Conservation (phyloP, 306 rosid species). For the Alnus rubra region DNA sequence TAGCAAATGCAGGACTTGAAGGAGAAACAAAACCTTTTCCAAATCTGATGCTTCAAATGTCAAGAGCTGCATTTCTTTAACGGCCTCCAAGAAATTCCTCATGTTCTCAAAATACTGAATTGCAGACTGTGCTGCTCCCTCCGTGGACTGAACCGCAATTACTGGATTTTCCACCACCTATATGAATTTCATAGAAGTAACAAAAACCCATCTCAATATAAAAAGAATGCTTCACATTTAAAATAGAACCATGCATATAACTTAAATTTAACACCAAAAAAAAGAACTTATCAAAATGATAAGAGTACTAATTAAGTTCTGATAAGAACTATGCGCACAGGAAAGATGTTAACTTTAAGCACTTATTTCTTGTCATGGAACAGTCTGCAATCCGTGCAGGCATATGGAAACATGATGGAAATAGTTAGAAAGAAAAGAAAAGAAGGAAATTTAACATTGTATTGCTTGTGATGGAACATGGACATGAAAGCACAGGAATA, state of each 20-base stretch:
- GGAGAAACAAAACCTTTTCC: conserved; percentile 65
- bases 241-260: not conserved
- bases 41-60: conserved; percentile 95
- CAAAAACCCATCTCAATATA: not conserved
- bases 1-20: not conserved
- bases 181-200: not conserved
- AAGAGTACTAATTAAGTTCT: not conserved
- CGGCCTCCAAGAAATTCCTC: conserved; percentile 94
- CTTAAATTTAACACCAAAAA: not conserved
- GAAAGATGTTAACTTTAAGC: not conserved
- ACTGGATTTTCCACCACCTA: conserved; percentile 86
- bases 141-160: conserved; percentile 60
- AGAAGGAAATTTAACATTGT: not conserved
- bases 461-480: not conserved
- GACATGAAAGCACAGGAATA: not conserved
- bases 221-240: not conserved
- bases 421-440: not conserved
- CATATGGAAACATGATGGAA: not conserved
- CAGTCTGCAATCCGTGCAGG: not conserved
- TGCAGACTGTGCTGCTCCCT: conserved; percentile 91
- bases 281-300: not conserved
- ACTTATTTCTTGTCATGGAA: not conserved
- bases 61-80: conserved; percentile 76
- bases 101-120: conserved; percentile 95
- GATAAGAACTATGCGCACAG: not conserved